Evolutionary conservation across 768 basidiomycete genomes (phyloP), one percentile per base, ranked within the genome.

Genomic region (Amylocystis lapponica): DNA sequence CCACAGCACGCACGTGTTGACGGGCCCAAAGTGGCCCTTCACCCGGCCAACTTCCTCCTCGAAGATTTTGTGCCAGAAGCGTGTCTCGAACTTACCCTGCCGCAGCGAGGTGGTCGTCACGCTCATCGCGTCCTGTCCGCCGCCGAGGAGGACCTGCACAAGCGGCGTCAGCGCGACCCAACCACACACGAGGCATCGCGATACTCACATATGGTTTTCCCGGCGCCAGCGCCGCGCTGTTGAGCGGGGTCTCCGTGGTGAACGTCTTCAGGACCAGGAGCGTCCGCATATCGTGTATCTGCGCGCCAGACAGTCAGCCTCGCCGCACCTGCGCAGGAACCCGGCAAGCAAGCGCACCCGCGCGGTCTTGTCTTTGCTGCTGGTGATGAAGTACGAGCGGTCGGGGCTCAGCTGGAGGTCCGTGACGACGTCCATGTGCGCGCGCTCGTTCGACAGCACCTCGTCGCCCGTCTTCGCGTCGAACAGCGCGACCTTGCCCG

Each of bases 41-140:
- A 99, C 94, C 10, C 94, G 81, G 14, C 95, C 93, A 41, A 98
- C 86, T 62, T 98, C 95, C 70, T 96, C 93, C 65, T 95, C 93
- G 55, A 95, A 87, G 27, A 95, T 74, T 54, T 86, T 91, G 72
- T 99, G 95, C 92, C 93, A 98, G 70, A 99, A 97, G 29, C 93
- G 76, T 10, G 92, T 90, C 68, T 98, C 96, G 63, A 99, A 99
- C 66, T 97, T 96, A 17, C 95, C 96, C 62, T 96, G 90, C 39
- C 96, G 81, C 19, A 81, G 57, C 2, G 91, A 92, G 1, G 95
- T 98, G 7, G 92, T 98, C 12, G 96, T 97, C 39, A 98, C 96
- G 56, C 71, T 82, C 91, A 92, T 95, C 4, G 96, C 96, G 61
- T 96, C 95, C 66, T 98, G 96, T 32, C 96, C 96, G 63, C 96